Conservation (phyloP, 2,329 filamentous ascomycete genomes). For the Diaporthe capsici region DNA sequence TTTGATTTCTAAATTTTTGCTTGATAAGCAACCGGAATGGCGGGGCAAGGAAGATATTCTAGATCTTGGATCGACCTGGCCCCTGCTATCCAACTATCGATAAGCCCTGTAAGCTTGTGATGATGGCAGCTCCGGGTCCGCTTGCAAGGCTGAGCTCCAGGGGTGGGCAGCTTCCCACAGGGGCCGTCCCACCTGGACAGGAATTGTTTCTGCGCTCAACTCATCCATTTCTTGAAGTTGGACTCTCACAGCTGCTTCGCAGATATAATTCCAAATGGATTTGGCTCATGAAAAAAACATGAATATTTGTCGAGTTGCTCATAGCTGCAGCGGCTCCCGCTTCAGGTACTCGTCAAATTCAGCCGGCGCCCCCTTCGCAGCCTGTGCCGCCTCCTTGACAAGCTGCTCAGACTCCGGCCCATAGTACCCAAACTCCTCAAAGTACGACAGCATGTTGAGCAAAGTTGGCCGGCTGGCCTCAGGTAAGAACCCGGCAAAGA, state of each 20-base stretch:
- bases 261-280: too few relatives aligned
- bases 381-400: background rate
- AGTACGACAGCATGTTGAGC: conserved; percentile 8
- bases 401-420: conserved; percentile 12
- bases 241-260: background rate
- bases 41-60: conserved; percentile 33
- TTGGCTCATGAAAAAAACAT: background rate
- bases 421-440: conserved; percentile 18
- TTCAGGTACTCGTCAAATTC: conserved; percentile 5
- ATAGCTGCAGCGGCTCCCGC: conserved; percentile 4
- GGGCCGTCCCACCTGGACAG: background rate
- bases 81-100: conserved; percentile 13
- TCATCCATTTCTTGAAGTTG: background rate
- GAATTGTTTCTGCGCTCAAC: too few relatives aligned
- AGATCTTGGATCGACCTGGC: conserved; percentile 11
- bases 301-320: background rate
- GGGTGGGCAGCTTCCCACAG: background rate
- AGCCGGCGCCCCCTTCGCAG: background rate
- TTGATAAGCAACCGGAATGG: conserved; percentile 40
- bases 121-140: conserved; percentile 17
- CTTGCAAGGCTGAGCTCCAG: background rate
- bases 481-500: background rate
- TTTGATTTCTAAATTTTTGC: conserved; percentile 43
- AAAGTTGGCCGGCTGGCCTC: background rate
- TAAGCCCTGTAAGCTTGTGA: conserved; percentile 25